phyloP scores from a whole-genome alignment of 2,329 filamentous ascomycete species.

The Zelopaecilomyces penicillatus region DNA sequence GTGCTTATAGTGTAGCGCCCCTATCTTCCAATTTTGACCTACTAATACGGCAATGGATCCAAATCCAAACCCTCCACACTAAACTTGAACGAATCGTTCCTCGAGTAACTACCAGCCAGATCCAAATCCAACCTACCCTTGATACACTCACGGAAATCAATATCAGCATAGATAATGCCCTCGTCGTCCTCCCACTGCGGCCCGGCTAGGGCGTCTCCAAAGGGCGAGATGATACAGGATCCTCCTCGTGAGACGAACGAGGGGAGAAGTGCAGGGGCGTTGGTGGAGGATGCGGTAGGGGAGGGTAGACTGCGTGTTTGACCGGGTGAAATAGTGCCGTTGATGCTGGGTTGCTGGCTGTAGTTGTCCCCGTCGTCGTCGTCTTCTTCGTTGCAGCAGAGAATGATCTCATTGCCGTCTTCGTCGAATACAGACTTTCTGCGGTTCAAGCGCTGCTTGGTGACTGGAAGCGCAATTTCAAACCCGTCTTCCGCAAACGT shows the following conservation, averaged over 20 bases:
- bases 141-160: slow-evolving; percentile 83
- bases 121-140: slow-evolving; percentile 76
- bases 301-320: neutral
- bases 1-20: too few species aligned
- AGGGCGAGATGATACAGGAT: slow-evolving; percentile 70
- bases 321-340: neutral
- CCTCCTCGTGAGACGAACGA: slow-evolving; percentile 64
- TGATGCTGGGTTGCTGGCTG: neutral
- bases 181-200: slow-evolving; percentile 76
- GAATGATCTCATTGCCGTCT: slow-evolving; percentile 47
- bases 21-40: too few species aligned
- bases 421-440: slow-evolving; percentile 40
- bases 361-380: slow-evolving; percentile 7
- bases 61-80: slow-evolving; percentile 51
- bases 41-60: slow-evolving; percentile 46
- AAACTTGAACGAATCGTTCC: slow-evolving; percentile 57
- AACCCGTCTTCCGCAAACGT: slow-evolving; percentile 37
- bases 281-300: neutral
- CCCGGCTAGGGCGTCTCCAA: slow-evolving; percentile 70
- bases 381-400: slow-evolving; percentile 24
- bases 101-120: slow-evolving; percentile 76
- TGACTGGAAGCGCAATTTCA: slow-evolving; percentile 37
- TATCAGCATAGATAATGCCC: slow-evolving; percentile 59
- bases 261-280: neutral
- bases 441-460: slow-evolving; percentile 18